Evolutionary conservation across 192 early-diverging fungal genomes (phyloP), one percentile per base, ranked within the genome.

Genomic region (Dissophora globulifera): DNA sequence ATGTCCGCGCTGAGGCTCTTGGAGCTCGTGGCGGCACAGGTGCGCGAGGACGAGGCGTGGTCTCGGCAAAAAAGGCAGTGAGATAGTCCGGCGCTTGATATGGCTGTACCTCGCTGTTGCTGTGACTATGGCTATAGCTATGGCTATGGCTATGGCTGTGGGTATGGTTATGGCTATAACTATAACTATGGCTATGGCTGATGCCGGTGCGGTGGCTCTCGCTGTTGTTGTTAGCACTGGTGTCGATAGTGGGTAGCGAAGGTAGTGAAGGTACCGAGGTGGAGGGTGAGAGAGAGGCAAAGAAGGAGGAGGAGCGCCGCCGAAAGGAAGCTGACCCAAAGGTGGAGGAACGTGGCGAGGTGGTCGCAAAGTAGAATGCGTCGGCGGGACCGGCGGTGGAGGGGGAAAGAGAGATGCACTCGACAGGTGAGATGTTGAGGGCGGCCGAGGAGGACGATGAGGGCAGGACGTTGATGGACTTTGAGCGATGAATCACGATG

Each of bases 51-150:
- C 19, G 46, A n/a, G 55, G 25, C 0, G 23, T 46, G 42, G 63
- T 62, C 40, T 76, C 63, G 15, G 72, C 58, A 40, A 76, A 76
- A 67, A 56, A 76, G 30, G 47, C 72, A 50, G 72, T 76, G 50
- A 76, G 41, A 30, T 76, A 76, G 47, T 76, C 72, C 9, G 72
- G 72, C 45, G 72, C 58, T 15, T 42, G 63, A 38, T 64, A 62
- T 3, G 49, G 19, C 43, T 45, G 43, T 27, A 26, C 35, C 13
- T 38, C 35, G 16, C 35, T 53, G 26, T 16, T 25, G 52, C 51
- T 17, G 35, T 13, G 6, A 25, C 23, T 25, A 23, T 35, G 16
- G 15, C 22, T 50, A 29, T 7, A n/a, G 13, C 46, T 51, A n/a
- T n/a, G 42, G 51, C 51, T 17, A 25, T 13, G 6, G 35, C 23